Evolutionary conservation across 306 rosid species (phyloP).

Genomic region (Quercus mongolica): DNA sequence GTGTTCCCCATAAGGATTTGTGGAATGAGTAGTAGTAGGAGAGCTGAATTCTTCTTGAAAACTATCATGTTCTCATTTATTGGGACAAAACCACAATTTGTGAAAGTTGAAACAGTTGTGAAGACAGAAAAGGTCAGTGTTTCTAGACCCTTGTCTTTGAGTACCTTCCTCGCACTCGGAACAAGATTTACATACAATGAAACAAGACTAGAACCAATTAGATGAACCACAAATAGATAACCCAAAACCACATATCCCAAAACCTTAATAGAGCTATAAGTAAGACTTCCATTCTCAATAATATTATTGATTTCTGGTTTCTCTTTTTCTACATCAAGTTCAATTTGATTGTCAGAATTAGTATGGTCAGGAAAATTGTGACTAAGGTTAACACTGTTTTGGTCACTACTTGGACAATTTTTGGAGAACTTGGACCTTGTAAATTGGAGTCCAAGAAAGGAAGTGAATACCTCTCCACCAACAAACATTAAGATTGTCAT

Average conservation of each 20-base stretch:
- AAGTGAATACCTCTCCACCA: conserved; percentile 69
- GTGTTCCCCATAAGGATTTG: conserved; percentile 55
- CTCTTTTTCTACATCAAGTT: conserved; percentile 17
- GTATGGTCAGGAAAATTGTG: background rate
- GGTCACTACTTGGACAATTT: background rate
- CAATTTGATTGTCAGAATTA: conserved; percentile 12
- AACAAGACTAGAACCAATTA: conserved; percentile 31
- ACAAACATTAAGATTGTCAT: conserved; percentile 51
- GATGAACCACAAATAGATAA: conserved; percentile 19
- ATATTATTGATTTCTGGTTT: background rate
- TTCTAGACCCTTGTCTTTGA: conserved; percentile 33
- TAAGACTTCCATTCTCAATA: background rate
- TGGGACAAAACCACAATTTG: conserved; percentile 70
- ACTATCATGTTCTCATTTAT: conserved; percentile 55
- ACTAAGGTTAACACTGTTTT: background rate
- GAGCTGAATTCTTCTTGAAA: conserved; percentile 22
- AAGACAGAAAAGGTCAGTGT: conserved; percentile 51
- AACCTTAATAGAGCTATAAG: conserved; percentile 15
- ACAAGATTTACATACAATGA: conserved; percentile 11
- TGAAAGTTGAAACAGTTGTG: conserved; percentile 53
- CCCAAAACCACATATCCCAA: conserved; percentile 26
- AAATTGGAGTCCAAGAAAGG: conserved; percentile 42
- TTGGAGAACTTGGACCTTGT: background rate
- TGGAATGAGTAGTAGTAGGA: conserved; percentile 43
- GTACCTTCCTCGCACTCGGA: conserved; percentile 33